These are phyloP conservation scores for Salpingoeca rosetta DNA, from an alignment of 78 protist species.

Conservation along the genomic window DNA sequence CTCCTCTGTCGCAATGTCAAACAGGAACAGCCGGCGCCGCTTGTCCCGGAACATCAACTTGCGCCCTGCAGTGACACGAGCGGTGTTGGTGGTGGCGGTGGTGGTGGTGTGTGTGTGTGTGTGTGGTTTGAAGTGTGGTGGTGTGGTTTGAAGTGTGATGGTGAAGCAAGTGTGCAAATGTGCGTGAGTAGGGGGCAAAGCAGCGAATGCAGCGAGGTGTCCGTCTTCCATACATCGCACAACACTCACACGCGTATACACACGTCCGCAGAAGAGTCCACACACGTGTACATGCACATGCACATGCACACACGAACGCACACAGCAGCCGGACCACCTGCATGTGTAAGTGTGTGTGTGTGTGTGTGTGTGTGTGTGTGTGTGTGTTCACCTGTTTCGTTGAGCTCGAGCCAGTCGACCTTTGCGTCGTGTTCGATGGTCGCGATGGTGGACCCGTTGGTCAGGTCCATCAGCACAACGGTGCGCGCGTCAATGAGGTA, in stretches of 20 bases:
- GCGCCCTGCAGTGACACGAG: too few species aligned
- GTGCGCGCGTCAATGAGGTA: conserved; percentile 70
- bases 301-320: background rate
- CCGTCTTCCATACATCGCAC: too few species aligned
- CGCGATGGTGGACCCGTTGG: conserved; percentile 17
- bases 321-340: too few species aligned
- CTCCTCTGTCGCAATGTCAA: conserved; percentile 36
- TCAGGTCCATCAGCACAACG: conserved; percentile 38
- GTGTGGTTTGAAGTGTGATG: too few species aligned
- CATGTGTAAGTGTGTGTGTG: background rate
- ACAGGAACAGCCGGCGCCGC: conserved; percentile 45
- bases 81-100: too few species aligned
- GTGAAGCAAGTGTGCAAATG: too few species aligned
- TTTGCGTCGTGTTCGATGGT: conserved; percentile 47
- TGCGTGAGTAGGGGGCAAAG: too few species aligned
- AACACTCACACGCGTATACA: too few species aligned
- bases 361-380: background rate
- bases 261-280: too few species aligned
- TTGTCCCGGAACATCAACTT: conserved; percentile 72
- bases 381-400: background rate
- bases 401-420: conserved; percentile 73
- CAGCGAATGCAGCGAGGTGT: too few species aligned
- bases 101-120: too few species aligned
- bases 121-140: too few species aligned
- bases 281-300: conserved; percentile 34